Conservation (phyloP, 169 alveolate genomes). For the Plasmodium malariae region DNA sequence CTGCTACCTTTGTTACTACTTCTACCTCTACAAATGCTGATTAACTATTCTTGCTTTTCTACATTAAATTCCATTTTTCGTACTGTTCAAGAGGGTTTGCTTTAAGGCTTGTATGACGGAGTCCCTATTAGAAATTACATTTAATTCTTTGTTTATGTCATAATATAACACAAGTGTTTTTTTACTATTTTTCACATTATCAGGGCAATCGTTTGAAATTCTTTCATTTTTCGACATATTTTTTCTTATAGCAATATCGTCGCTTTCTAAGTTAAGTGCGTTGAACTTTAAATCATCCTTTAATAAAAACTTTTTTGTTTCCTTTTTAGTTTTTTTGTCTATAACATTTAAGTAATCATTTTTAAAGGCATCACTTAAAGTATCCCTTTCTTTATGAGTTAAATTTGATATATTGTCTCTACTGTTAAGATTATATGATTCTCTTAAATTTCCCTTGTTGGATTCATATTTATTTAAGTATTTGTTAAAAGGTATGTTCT, state of each 20-base stretch:
- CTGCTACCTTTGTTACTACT: too few species aligned
- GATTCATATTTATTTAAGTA: slow-evolving; percentile 6
- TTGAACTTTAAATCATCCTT: slow-evolving; percentile 13
- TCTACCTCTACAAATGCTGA: too few species aligned
- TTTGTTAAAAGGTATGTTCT: not conserved
- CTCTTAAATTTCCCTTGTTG: not conserved
- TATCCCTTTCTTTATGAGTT: not conserved
- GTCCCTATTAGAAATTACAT: slow-evolving; percentile 48
- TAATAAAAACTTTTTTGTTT: not conserved
- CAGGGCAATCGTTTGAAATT: not conserved
- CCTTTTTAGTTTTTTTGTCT: slow-evolving; percentile 1
- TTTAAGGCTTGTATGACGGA: slow-evolving; percentile 62
- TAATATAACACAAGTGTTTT: slow-evolving; percentile 47
- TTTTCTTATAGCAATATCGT: not conserved
- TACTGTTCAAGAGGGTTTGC: slow-evolving; percentile 50
- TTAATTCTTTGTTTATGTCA: slow-evolving; percentile 55
- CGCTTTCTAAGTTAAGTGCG: slow-evolving; percentile 53
- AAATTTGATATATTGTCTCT: not conserved
- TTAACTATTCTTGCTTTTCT: not conserved
- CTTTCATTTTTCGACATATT: slow-evolving; percentile 17
- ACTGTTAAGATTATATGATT: not conserved
- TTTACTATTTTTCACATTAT: slow-evolving; percentile 1
- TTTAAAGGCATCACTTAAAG: slow-evolving; percentile 11
- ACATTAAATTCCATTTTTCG: not conserved
- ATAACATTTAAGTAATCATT: slow-evolving; percentile 20